Conservation (phyloP, 192 early-diverging fungal species). For the Lobosporangium transversale region DNA sequence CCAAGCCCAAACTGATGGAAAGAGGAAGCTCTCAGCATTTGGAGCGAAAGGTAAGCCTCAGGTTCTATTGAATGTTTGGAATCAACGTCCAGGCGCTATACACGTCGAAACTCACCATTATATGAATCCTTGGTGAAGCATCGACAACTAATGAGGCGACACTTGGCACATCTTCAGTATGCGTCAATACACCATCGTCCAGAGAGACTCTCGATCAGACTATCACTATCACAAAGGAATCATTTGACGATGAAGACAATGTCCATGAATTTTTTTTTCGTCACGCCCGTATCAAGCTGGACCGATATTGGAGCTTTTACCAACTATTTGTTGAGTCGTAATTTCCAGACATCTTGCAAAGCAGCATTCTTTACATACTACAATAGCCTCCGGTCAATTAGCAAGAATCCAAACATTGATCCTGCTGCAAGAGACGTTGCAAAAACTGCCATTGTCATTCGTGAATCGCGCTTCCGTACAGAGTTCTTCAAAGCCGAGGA, state of each 20-base stretch:
- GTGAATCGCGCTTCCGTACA: neutral
- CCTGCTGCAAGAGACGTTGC: neutral
- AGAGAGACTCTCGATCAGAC: too few relatives aligned
- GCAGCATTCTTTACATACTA: neutral
- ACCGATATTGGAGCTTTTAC: neutral
- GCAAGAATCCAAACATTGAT: neutral
- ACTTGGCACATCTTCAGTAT: too few relatives aligned
- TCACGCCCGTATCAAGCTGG: neutral
- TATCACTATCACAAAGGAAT: too few relatives aligned
- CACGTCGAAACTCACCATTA: too few relatives aligned
- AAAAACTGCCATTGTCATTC: neutral
- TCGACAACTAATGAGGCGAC: too few relatives aligned
- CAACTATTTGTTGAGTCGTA: neutral
- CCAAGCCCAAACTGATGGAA: too few relatives aligned
- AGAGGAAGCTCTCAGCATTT: too few relatives aligned
- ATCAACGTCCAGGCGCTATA: too few relatives aligned
- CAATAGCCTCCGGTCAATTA: neutral
- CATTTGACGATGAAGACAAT: neutral
- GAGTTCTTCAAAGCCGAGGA: neutral
- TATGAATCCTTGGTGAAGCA: too few relatives aligned
- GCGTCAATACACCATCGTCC: too few relatives aligned
- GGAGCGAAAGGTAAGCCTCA: too few relatives aligned
- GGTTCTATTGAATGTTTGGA: too few relatives aligned
- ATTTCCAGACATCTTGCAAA: neutral
- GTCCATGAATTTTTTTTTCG: neutral